phyloP scores from a whole-genome alignment of 1,284 basidiomycete genomes.

The Puccinia novopanici region DNA sequence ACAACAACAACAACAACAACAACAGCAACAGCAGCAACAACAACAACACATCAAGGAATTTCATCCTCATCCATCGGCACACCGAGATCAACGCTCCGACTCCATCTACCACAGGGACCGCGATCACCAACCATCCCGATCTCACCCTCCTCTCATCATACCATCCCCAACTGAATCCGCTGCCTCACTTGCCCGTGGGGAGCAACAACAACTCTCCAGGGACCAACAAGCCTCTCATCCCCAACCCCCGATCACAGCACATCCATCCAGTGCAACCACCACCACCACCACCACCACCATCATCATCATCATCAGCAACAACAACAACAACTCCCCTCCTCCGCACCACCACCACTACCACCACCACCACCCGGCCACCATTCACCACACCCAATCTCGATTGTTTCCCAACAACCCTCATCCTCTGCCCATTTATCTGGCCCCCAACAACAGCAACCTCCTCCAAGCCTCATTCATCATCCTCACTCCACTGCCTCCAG shows the following conservation, averaged over 20 bases:
- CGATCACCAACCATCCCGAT: conserved; percentile 11
- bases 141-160: conserved; percentile 7
- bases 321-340: neutral
- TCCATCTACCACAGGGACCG: conserved; percentile 44
- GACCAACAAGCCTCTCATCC: conserved; percentile 20
- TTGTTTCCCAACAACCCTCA: neutral
- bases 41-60: neutral
- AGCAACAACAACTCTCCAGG: conserved; percentile 9
- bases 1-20: too few relatives aligned
- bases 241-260: neutral
- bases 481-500: neutral
- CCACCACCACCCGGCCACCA: conserved; percentile 20
- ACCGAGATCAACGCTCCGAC: conserved; percentile 24
- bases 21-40: too few relatives aligned
- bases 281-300: neutral
- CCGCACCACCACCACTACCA: neutral
- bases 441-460: conserved; percentile 1
- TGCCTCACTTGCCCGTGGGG: neutral
- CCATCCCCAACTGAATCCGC: conserved; percentile 19
- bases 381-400: conserved; percentile 32
- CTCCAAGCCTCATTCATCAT: neutral
- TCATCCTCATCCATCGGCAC: neutral
- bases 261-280: neutral
- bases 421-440: conserved; percentile 18
- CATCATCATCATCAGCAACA: neutral